Base-by-base conservation (phyloP, 2,329 filamentous ascomycete species). In the Achaetomium macrosporum region DNA sequence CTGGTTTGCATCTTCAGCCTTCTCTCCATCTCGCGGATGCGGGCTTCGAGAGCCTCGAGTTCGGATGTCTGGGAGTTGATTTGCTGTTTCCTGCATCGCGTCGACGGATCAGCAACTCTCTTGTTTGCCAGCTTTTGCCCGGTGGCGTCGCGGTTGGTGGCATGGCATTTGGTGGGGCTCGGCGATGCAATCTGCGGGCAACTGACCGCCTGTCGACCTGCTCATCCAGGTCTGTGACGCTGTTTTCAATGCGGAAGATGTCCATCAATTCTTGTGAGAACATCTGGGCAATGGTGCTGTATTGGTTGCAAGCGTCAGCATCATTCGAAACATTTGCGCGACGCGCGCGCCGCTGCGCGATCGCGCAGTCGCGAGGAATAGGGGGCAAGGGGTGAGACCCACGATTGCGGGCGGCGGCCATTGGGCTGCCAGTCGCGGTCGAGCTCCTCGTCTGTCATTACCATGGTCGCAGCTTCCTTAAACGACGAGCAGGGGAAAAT, bases 221-320 rank as follows among this genome's bases (percentile, higher is more conserved):
- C 67, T 85, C 60, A 55, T 65, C 65, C 30, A 67, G 57, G 51
- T 64, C 63, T 30, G 62, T 57, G 45, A 64, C 57, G 56, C 85
- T 85, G 69, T 84, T 86, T 62, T 93, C 88, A 66, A 96, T 84
- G 65, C 87, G 86, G 75, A 96, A 96, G 62, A 95, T 86, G 67
- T 90, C 86, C 75, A 92, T 87, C 56, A 96, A 77, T 68, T 92
- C 88, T 42, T 83, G 77, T 55, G 90, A 92, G 73, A 96, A 96
- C 66, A 87, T 89, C 63, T 83, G 86, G 50, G 90, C 91, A 71
- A 96, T 84, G 56, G 88, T 93, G 59, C 91, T 96, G 71, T 43
- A 58, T 55, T 54, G 42, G 30, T 17, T 15, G 17, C 16, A 17
- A 13, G n/a, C 42, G 57, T 61, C 45, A 60, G 59, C 19, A 8